Conservation (phyloP, 305 asterid genomes). For the Fraxinus platypoda region DNA sequence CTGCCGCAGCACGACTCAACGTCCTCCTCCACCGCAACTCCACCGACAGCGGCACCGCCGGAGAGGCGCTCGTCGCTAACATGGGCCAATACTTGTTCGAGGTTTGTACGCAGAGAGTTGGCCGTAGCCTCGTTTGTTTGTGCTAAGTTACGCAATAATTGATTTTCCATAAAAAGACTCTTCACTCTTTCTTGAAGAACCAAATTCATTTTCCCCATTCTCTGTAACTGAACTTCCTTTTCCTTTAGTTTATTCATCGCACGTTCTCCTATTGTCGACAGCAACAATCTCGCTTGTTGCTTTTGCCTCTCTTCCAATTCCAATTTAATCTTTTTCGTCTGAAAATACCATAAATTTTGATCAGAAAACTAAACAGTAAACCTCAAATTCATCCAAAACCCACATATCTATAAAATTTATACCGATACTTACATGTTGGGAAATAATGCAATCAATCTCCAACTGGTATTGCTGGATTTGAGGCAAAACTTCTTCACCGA, state of each 20-base stretch:
- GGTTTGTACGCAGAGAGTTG: constrained; percentile 59
- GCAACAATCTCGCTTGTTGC: constrained; percentile 49
- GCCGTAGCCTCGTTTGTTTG: constrained; percentile 84
- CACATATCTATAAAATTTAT: background rate
- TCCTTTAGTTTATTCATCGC: constrained; percentile 54
- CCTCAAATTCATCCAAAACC: background rate
- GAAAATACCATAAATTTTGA: background rate
- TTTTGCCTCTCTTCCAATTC: constrained; percentile 71
- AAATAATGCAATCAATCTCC: constrained; percentile 62
- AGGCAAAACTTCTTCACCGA: constrained; percentile 45
- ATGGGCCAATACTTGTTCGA: constrained; percentile 65
- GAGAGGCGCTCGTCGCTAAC: constrained; percentile 35
- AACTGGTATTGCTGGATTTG: constrained; percentile 48
- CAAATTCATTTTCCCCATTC: constrained; percentile 51
- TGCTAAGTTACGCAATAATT: constrained; percentile 68
- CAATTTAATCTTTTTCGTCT: constrained; percentile 64
- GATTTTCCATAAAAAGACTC: constrained; percentile 56
- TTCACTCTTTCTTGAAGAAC: constrained; percentile 62
- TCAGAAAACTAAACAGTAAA: background rate
- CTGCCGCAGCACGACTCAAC: constrained; percentile 79
- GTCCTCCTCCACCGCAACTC: constrained; percentile 46
- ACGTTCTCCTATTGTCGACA: constrained; percentile 55
- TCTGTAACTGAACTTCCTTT: constrained; percentile 72
- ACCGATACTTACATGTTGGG: constrained; percentile 56
- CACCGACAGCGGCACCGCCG: constrained; percentile 11